These are phyloP conservation scores for Alisma plantagoaquatica DNA, from an alignment of 106 monocot species.

Conservation along the genomic window DNA sequence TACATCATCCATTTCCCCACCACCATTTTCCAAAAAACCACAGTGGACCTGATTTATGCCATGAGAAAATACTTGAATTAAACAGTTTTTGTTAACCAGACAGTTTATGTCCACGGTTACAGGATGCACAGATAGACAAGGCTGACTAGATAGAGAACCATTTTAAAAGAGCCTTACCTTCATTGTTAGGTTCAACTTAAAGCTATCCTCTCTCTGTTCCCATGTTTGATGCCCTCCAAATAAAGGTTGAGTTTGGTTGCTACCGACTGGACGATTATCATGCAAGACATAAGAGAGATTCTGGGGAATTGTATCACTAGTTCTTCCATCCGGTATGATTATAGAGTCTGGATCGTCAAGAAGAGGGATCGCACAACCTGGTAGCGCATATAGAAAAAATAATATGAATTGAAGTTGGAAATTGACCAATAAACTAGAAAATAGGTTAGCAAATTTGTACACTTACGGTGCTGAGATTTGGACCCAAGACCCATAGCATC, in stretches of 20 bases:
- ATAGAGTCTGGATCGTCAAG: conserved; percentile 67
- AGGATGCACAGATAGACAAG: too few species aligned
- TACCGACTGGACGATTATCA: conserved; percentile 22
- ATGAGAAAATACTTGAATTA: too few species aligned
- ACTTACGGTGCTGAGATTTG: conserved; percentile 55
- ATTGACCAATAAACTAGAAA: too few species aligned
- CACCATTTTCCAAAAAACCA: conserved; percentile 88
- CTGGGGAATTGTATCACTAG: conserved; percentile 41
- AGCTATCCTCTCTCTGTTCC: conserved; percentile 78
- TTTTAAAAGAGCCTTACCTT: conserved; percentile 33
- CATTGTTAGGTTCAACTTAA: conserved; percentile 78
- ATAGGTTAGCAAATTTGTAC: neutral
- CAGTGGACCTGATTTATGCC: conserved; percentile 62
- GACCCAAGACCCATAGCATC: conserved; percentile 39
- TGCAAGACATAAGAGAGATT: conserved; percentile 41
- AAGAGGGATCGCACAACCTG: conserved; percentile 83
- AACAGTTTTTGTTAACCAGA: too few species aligned
- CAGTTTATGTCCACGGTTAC: too few species aligned
- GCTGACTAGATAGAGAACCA: neutral
- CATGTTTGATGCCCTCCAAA: conserved; percentile 96
- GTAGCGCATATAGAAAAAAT: conserved; percentile 6
- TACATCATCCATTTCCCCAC: conserved; percentile 71
- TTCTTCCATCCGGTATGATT: conserved; percentile 56
- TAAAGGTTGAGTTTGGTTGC: conserved; percentile 24
- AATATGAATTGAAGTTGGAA: neutral